phyloP scores from a whole-genome alignment of 768 basidiomycete species.

The Krasilnikovozyma curviuscula region DNA sequence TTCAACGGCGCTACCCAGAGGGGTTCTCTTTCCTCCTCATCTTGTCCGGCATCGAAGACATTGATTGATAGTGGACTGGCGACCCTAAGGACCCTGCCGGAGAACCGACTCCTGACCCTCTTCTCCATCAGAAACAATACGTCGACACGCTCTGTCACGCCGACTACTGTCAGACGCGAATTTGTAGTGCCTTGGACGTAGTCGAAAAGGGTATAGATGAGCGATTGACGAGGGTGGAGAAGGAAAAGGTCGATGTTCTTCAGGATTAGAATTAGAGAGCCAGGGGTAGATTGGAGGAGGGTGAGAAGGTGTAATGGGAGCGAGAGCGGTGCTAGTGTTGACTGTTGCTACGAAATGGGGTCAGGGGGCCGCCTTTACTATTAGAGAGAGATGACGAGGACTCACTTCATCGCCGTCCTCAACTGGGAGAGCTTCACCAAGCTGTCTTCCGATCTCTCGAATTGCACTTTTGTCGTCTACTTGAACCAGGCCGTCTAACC shows the following conservation, averaged over 20 bases:
- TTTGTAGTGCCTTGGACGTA: slow-evolving; percentile 80
- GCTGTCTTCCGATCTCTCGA: slow-evolving; percentile 72
- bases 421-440: no score
- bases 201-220: no score
- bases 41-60: slow-evolving; percentile 33
- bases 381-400: no score
- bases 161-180: no score
- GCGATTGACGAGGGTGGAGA: no score
- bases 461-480: slow-evolving; percentile 74
- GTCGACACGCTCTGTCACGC: slow-evolving; percentile 71
- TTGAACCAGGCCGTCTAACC: slow-evolving; percentile 69
- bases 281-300: no score
- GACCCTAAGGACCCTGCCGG: slow-evolving; percentile 68
- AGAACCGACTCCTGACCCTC: slow-evolving; percentile 91
- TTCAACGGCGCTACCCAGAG: not conserved
- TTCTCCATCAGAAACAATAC: slow-evolving; percentile 81
- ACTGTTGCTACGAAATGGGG: no score
- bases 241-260: no score
- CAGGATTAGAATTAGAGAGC: no score
- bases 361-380: no score
- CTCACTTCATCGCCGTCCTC: slow-evolving; percentile 20
- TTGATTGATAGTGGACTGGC: slow-evolving; percentile 32
- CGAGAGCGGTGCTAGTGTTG: no score
- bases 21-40: slow-evolving; percentile 26
- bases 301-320: no score